Conservation (phyloP, 805 yeast species). For the Cyberlindnera mississippiensis region DNA sequence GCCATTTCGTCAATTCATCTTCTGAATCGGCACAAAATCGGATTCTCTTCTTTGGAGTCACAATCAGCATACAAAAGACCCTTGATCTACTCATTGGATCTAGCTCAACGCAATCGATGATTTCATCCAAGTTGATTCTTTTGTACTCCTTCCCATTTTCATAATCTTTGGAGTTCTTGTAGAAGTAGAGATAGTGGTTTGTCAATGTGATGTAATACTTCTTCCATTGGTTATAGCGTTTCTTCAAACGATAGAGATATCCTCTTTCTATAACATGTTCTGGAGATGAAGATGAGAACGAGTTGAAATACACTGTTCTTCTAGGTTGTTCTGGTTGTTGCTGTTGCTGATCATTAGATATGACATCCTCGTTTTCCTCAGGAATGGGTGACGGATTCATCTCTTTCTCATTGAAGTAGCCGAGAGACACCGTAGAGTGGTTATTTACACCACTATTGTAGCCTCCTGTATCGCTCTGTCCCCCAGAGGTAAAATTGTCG, state of each 20-base stretch:
- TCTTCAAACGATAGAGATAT: conserved; percentile 35
- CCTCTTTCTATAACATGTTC: conserved; percentile 42
- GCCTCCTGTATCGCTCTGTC: conserved; percentile 9
- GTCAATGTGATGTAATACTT: conserved; percentile 41
- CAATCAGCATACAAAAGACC: conserved; percentile 42
- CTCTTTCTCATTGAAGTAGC: conserved; percentile 6
- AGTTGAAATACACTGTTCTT: conserved; percentile 19
- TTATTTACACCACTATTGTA: neutral
- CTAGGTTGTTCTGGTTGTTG: conserved; percentile 2
- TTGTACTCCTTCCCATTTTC: conserved; percentile 26
- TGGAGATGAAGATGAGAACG: conserved; percentile 21
- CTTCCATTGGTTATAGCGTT: conserved; percentile 46
- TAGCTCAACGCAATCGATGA: conserved; percentile 47
- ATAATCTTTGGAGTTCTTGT: conserved; percentile 30
- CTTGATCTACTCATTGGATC: conserved; percentile 43
- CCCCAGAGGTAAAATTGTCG: conserved; percentile 25
- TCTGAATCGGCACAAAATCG: conserved; percentile 42
- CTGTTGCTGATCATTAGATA: neutral
- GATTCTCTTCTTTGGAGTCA: conserved; percentile 42
- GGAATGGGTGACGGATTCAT: conserved; percentile 8
- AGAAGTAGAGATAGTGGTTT: conserved; percentile 36
- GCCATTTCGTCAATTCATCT: conserved; percentile 45
- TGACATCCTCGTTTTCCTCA: conserved; percentile 4
- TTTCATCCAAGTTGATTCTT: conserved; percentile 31
- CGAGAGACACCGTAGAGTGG: conserved; percentile 8